phyloP scores from a whole-genome alignment of 179 eudicot species.

The Beta macrorhiza region DNA sequence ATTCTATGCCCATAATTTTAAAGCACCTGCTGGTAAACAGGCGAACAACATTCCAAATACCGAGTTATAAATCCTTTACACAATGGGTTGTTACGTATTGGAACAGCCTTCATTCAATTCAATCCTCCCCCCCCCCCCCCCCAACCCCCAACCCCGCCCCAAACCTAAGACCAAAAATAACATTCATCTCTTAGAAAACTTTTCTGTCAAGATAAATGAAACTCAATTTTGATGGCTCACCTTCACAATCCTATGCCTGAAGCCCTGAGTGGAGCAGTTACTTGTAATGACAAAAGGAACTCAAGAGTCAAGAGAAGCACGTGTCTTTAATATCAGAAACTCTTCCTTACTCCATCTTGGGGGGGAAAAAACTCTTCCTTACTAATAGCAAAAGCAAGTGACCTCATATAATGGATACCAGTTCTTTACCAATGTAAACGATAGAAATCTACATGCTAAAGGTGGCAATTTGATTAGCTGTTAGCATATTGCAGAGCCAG shows the following conservation, averaged over 20 bases:
- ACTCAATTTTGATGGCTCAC: neutral
- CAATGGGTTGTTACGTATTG: too few relatives aligned
- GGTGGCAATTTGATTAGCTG: neutral
- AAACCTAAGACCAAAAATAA: neutral
- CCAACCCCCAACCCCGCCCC: too few relatives aligned
- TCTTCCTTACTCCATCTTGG: neutral
- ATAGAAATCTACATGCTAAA: neutral
- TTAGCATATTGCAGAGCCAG: neutral
- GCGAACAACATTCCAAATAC: too few relatives aligned
- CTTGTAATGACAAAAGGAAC: neutral
- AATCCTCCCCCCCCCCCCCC: too few relatives aligned
- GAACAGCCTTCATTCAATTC: too few relatives aligned
- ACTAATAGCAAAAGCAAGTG: neutral
- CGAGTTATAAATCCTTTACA: too few relatives aligned
- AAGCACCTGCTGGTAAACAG: too few relatives aligned
- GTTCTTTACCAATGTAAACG: neutral
- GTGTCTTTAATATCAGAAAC: neutral
- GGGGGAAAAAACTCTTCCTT: too few relatives aligned
- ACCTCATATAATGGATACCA: neutral
- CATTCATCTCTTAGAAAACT: neutral
- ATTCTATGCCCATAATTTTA: too few relatives aligned
- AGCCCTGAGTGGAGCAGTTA: neutral
- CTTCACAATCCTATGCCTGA: neutral
- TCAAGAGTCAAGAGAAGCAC: neutral
- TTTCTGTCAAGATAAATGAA: neutral